Evolutionary conservation across 805 yeast genomes (phyloP), one percentile per base, ranked within the genome.

Genomic region (Kodamaea fukazawae): DNA sequence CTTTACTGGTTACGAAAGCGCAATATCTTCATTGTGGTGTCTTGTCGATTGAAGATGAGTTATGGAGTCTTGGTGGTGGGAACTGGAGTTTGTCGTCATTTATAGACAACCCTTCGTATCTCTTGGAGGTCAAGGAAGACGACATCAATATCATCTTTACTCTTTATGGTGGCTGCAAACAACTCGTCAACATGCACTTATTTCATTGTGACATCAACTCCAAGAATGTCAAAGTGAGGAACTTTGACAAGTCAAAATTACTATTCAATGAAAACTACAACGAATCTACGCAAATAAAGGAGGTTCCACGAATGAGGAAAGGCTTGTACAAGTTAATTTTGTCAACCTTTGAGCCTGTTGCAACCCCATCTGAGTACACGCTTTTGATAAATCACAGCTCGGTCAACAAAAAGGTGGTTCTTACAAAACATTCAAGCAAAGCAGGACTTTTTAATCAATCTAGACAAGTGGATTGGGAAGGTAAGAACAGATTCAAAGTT

Each of bases 21-120:
- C 44, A 40, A 7, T 48, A 49, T n/a, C 44, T 46, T 18, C 57
- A 54, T 35, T 37, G 55, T 3, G 36, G 50, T 16, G 33, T 42
- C 1, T 40, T 48, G 2, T 50, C 55, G 2, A 20, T 61, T 2
- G 42, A 57, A 2, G 38, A 53, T 1, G 81, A 70, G 13, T 51
- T 52, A 17, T 82, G 86, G 86, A 56, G 57, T 2, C 57, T 55
- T 11, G 56, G 71, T 32, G 86, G 86, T 2, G 87, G 88, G 0
- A 75, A 68, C 48, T 76, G 79, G 77, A 43, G 71, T 0, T 42
- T 61, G 16, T 61, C 71, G 5, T 56, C 72, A 0, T 82, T 68
- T 47, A 51, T 73, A 14, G 50, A 62, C 7, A 82, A 82, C 45
- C 87, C 87, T 0, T 86, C 79, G 46, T 79, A 63, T 36, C 52